Percentiles rank a stretch among this genome's conserved stretches.
These are phyloP conservation scores for Xylaria longipes DNA, from an alignment of 495 filamentous ascomycete species.

Conservation along the genomic window DNA sequence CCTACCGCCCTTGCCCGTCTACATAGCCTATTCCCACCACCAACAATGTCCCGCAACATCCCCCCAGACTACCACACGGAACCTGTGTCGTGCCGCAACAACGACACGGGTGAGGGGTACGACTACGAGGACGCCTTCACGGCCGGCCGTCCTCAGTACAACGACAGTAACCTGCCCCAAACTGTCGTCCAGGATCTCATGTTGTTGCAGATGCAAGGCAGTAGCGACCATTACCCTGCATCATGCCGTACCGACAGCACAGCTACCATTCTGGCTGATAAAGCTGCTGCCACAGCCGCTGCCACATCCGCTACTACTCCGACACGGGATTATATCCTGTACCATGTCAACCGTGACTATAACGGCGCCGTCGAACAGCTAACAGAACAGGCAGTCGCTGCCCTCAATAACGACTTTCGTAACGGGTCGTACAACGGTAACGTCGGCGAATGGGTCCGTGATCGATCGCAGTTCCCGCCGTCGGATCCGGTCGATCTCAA, in stretches of 20 bases:
- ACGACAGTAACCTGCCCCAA: slow-evolving; percentile 31
- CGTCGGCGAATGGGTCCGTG: slow-evolving; percentile 26
- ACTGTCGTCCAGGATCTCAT: not conserved
- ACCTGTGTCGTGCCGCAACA: not conserved
- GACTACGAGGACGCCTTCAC: slow-evolving; percentile 25
- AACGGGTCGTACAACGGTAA: slow-evolving; percentile 19
- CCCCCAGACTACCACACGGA: slow-evolving; percentile 17
- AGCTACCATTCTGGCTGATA: not conserved
- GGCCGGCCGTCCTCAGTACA: slow-evolving; percentile 27
- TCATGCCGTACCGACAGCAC: slow-evolving; percentile 14
- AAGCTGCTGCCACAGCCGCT: not conserved
- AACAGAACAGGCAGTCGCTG: slow-evolving; percentile 29
- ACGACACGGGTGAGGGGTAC: not conserved
- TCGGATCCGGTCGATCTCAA: slow-evolving; percentile 21
- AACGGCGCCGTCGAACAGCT: not conserved
- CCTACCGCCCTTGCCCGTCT: not conserved
- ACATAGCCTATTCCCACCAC: not conserved
- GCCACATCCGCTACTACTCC: not conserved
- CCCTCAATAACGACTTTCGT: slow-evolving; percentile 19
- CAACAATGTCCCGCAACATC: slow-evolving; percentile 2
- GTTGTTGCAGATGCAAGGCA: not conserved
- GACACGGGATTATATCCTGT: not conserved
- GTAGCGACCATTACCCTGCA: not conserved
- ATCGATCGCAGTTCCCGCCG: slow-evolving; percentile 13
- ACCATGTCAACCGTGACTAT: slow-evolving; percentile 26